Percentiles rank a stretch among this genome's conserved stretches.
Conservation (phyloP, 306 rosid genomes). For the Sesbania bispinosa region DNA sequence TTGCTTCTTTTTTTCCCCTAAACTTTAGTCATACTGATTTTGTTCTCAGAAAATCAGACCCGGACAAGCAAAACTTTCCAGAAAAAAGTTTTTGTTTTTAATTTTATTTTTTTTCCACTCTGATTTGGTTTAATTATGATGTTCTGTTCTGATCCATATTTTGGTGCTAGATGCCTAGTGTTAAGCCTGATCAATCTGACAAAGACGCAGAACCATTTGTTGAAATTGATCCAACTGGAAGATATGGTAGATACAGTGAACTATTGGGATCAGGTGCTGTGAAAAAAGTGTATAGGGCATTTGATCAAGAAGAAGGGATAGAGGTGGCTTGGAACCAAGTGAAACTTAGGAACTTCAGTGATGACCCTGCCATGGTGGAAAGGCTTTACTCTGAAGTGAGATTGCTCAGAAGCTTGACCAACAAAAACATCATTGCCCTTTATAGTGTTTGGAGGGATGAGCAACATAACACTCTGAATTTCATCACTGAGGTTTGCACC, state of each 20-base stretch:
- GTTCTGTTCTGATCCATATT: neutral
- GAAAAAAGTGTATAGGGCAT: constrained; percentile 78
- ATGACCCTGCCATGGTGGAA: constrained; percentile 68
- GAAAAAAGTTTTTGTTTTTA: neutral
- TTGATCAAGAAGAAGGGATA: constrained; percentile 81
- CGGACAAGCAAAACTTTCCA: no score
- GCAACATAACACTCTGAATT: constrained; percentile 42
- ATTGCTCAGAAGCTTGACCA: constrained; percentile 50
- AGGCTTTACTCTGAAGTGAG: constrained; percentile 76
- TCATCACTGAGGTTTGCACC: constrained; percentile 89
- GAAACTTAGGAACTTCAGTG: constrained; percentile 54
- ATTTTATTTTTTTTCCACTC: neutral
- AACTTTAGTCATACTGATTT: no score
- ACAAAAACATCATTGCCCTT: constrained; percentile 62
- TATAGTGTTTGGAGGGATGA: constrained; percentile 63
- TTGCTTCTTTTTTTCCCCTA: neutral
- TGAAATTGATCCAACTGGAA: constrained; percentile 55
- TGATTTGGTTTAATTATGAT: neutral
- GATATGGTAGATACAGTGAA: constrained; percentile 73
- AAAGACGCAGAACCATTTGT: constrained; percentile 64
- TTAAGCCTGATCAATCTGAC: constrained; percentile 29
- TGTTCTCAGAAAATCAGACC: no score
- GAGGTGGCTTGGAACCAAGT: constrained; percentile 98
- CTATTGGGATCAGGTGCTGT: constrained; percentile 66
- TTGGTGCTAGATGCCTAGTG: constrained; percentile 49